Conservation (phyloP, 257 asterid species). For the Penstemon davidsonii region DNA sequence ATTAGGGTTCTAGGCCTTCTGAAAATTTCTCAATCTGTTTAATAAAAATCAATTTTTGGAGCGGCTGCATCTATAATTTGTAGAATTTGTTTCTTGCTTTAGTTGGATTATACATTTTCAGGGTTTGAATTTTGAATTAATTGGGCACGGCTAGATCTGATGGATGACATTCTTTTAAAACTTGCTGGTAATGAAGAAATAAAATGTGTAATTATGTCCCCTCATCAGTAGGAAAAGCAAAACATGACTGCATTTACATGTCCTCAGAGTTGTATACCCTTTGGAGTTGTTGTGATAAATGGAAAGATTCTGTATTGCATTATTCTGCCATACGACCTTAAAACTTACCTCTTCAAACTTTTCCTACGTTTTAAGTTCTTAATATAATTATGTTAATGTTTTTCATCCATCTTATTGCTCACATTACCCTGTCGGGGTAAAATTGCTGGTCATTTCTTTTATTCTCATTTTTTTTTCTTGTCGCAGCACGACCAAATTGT, state of each 20-base stretch:
- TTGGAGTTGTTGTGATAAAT: constrained; percentile 1
- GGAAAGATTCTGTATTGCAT: neutral
- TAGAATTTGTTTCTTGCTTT: constrained; percentile 20
- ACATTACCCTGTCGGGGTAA: constrained; percentile 2
- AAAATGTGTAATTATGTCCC: neutral
- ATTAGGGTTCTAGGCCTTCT: constrained; percentile 10
- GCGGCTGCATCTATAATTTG: constrained; percentile 14
- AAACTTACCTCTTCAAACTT: neutral
- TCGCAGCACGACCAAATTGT: constrained; percentile 98
- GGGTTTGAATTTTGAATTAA: neutral
- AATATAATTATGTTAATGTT: neutral
- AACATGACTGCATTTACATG: neutral
- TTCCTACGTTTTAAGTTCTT: constrained; percentile 11
- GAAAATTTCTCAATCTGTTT: neutral
- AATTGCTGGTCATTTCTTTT: constrained; percentile 13
- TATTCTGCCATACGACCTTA: constrained; percentile 11
- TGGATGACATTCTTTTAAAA: neutral
- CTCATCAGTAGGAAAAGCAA: neutral
- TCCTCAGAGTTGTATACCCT: neutral
- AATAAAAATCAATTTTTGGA: neutral
- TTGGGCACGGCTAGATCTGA: constrained; percentile 10
- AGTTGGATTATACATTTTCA: neutral
- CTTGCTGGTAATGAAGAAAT: neutral
- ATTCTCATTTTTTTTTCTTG: constrained; percentile 33
- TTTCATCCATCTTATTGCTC: constrained; percentile 13